A percentile compares a stretch with the other conserved stretches of the same genome.
Conservation (phyloP, 805 yeast genomes). For the Saccharomycopsis sp. region DNA sequence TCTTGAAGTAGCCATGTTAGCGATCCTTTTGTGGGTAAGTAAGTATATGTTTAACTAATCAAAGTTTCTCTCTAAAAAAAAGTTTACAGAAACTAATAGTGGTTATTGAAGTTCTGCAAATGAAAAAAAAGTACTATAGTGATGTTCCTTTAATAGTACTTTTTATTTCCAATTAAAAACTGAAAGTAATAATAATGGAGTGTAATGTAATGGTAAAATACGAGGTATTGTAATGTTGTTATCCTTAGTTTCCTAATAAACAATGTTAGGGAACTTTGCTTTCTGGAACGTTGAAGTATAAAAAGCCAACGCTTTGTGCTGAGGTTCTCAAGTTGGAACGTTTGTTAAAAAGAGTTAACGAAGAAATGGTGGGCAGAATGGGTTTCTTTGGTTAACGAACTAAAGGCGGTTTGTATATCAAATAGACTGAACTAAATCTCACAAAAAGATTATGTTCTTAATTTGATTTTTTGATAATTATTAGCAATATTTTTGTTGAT, state of each 20-base stretch:
- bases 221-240: not conserved
- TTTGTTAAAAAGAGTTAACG: conserved; percentile 10
- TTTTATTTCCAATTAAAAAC: conserved; percentile 12
- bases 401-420: too few relatives aligned
- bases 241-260: not conserved
- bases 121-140: conserved; percentile 16
- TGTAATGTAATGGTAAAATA: not conserved
- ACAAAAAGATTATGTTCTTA: too few relatives aligned
- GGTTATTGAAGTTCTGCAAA: too few relatives aligned
- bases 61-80: too few relatives aligned
- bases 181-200: not conserved
- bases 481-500: too few relatives aligned
- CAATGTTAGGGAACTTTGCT: conserved; percentile 16
- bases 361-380: conserved; percentile 9
- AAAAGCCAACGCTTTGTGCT: conserved; percentile 9
- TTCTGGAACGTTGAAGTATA: conserved; percentile 12
- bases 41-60: too few relatives aligned
- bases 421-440: too few relatives aligned
- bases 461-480: too few relatives aligned
- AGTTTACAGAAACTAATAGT: too few relatives aligned
- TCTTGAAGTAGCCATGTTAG: conserved; percentile 17
- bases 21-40: too few relatives aligned
- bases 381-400: too few relatives aligned
- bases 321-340: conserved; percentile 11
- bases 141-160: not conserved